Base-by-base conservation (phyloP, 2,329 filamentous ascomycete species). In the Ilyonectria mors-panacis region DNA sequence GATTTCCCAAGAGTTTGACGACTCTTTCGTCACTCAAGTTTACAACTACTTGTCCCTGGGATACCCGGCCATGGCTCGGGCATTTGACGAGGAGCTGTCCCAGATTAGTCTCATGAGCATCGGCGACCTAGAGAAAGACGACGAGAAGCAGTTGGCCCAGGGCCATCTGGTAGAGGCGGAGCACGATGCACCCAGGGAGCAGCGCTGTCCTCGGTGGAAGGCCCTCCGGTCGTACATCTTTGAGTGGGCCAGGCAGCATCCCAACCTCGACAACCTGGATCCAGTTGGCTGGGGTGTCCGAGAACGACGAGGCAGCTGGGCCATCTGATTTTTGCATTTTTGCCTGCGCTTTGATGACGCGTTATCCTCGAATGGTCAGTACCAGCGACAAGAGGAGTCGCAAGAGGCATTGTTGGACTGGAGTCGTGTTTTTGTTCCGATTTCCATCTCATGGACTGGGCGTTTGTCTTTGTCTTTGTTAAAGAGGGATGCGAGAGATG, bases 1-100 rank as follows among this genome's bases (percentile, higher is more conserved):
- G 73, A 88, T 90, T 66, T 77, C 82, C 4, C 80, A 81, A 59
- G 94, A 97, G 79, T 97, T 96, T 75, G 86, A 91, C 67, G 94
- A 97, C 78, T 85, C 85, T 4, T 97, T 98, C 78, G 90, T 98
- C 63, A 97, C 95, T 0, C 95, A 98, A 80, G 95, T 98, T 8
- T 98, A 97, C 86, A 98, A 98, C 80, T 98, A 98, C 80, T 86
- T 98, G 17, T 97, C 94, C 0, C 87, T 98, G 6, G 95, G 95
- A 6, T 98, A 98, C 79, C 95, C 95, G 3, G 91, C 93, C 37
- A 90, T 94, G 75, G 95, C 95, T 12, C 89, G 92, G 23, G 87
- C 89, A 42, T 98, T 93, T 76, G 95, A 98, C 77, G 88, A 91
- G 12, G 95, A 98, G 83, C 85, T 98, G 21, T 89, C 91, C 73